Evolutionary conservation across 768 basidiomycete species (phyloP), one percentile per base, ranked within the genome.

Genomic region (Boletales sp.): DNA sequence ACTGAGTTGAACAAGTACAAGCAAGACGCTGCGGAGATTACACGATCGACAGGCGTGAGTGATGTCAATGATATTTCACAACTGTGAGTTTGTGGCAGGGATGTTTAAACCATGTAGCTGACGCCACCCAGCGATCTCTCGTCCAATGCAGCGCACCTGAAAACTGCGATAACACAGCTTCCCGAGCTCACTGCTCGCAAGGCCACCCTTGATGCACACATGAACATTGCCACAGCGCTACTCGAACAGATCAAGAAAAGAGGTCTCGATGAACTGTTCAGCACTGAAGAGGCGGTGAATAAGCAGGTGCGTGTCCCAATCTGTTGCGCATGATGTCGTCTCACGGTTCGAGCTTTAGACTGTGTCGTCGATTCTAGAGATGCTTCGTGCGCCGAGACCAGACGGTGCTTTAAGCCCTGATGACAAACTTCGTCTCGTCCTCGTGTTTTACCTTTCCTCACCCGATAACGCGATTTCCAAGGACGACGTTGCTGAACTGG

Each of bases 161-260:
- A 97, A 72, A 92, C 93, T 0, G 97, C 97, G 8, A 97, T 99
- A 63, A 98, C 94, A 2, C 91, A 94, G 53, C 76, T 99, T 17
- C 97, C 97, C 2, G 97, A 98, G 65, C 74, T 99, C 43, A 98
- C 95, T 5, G 94, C 97, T 4, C 83, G 97, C 37, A 99, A 99
- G 62, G 90, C 93, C 30, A 94, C 90, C 1, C 79, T 99, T 21
- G 97, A 99, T 67, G 93, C 94, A 4, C 97, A 99, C 66, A 98
- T 99, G 94, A 97, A 98, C 70, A 95, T 99, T 48, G 95, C 95
- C 34, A 97, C 94, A 12, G 88, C 94, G 15, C 72, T 99, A 10
- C 74, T 99, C 27, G 93, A 95, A 65, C 86, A 97, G 34, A 97
- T 99, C 73, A 97, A 97, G 72, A 85, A 84, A 51, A 83, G 97